Conservation (phyloP, 176 grass and related monocot genomes). For the Carex scoparia region DNA sequence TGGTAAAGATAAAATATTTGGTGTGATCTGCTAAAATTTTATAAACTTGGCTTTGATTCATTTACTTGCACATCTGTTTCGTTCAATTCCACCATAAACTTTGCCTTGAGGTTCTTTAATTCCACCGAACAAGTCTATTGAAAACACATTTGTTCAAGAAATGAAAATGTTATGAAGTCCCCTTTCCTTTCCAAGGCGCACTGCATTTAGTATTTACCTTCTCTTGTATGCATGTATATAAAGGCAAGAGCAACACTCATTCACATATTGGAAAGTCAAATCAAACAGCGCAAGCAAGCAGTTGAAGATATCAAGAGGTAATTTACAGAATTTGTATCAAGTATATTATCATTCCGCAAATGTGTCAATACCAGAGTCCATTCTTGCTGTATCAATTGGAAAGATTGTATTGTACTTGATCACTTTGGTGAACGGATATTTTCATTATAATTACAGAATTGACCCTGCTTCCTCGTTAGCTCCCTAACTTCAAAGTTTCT, state of each 20-base stretch:
- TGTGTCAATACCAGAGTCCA: not conserved
- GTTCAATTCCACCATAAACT: not conserved
- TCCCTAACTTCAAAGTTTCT: not conserved
- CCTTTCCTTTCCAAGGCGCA: not conserved
- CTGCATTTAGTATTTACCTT: conserved; percentile 6
- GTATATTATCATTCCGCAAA: not conserved
- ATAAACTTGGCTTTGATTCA: not conserved
- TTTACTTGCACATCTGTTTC: not conserved
- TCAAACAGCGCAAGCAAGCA: conserved; percentile 70
- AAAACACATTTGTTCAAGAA: not conserved
- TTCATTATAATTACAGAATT: not conserved
- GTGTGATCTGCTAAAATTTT: not conserved
- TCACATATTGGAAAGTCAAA: conserved; percentile 86
- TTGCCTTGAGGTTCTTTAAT: not conserved
- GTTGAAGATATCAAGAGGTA: conserved; percentile 87
- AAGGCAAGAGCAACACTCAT: conserved; percentile 88
- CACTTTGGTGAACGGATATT: not conserved
- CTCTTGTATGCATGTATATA: conserved; percentile 15
- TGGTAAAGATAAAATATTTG: not conserved
- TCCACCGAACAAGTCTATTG: not conserved
- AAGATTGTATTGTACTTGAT: not conserved
- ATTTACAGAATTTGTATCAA: conserved; percentile 18
- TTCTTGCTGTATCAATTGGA: not conserved
- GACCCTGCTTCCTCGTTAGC: not conserved
- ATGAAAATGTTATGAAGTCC: not conserved